A percentile compares a stretch with the other conserved stretches of the same genome.
Conservation (phyloP, 345 rosid species). For the Trapa incisa region DNA sequence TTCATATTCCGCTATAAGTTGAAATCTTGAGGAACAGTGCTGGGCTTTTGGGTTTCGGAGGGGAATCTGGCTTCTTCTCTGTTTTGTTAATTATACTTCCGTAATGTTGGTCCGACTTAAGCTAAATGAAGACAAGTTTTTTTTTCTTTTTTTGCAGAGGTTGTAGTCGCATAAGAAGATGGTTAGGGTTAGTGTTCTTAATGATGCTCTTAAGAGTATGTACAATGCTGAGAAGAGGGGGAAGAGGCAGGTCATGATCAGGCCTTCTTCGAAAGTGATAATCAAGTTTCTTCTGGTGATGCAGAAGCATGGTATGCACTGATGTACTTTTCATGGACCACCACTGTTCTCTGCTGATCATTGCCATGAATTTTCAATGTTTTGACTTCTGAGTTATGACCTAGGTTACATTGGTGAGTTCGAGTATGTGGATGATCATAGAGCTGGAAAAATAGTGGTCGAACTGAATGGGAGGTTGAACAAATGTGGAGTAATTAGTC, state of each 20-base stretch:
- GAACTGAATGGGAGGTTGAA: slow-evolving; percentile 40
- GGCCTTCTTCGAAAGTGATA: slow-evolving; percentile 44
- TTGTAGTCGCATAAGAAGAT: slow-evolving; percentile 7
- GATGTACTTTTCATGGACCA: not conserved
- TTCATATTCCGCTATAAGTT: too few relatives aligned
- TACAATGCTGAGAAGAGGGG: slow-evolving; percentile 41
- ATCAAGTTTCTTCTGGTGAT: slow-evolving; percentile 42
- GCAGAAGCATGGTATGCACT: slow-evolving; percentile 42
- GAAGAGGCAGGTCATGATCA: slow-evolving; percentile 43
- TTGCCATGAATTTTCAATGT: not conserved
- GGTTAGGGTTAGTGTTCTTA: slow-evolving; percentile 47
- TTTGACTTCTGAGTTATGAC: not conserved
- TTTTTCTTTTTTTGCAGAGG: not conserved
- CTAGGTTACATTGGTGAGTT: slow-evolving; percentile 41
- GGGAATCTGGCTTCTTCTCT: too few relatives aligned
- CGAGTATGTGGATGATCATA: slow-evolving; percentile 40
- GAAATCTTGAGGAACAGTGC: too few relatives aligned
- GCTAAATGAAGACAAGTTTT: not conserved
- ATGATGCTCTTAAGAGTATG: slow-evolving; percentile 50
- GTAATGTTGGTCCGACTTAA: not conserved
- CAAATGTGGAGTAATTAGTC: slow-evolving; percentile 44
- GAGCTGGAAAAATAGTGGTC: slow-evolving; percentile 38
- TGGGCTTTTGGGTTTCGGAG: too few relatives aligned
- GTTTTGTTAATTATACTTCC: too few relatives aligned
- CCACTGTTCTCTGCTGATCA: not conserved